phyloP scores from a whole-genome alignment of 1,139 yeast genomes.

The Debaryomyces subglobosus region DNA sequence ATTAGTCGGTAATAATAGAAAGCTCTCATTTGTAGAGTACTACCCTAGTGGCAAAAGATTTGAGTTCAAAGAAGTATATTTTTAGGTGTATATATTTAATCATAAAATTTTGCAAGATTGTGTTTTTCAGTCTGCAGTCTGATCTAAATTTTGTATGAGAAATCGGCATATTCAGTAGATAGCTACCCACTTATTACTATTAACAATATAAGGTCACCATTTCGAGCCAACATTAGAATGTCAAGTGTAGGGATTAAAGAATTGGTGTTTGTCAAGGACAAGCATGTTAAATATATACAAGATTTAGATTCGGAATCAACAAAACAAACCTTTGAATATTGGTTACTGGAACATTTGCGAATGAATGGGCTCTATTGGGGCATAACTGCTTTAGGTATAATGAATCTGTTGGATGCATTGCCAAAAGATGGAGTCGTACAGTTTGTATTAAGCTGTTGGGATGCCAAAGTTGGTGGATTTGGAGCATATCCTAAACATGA shows the following conservation, averaged over 20 bases:
- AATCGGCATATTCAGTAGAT: not conserved
- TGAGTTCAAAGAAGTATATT: slow-evolving; percentile 50
- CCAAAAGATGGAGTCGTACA: slow-evolving; percentile 61
- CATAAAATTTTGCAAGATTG: not conserved
- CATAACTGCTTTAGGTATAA: slow-evolving; percentile 67
- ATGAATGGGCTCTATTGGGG: slow-evolving; percentile 98
- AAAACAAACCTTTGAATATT: slow-evolving; percentile 63
- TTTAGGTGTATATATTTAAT: slow-evolving; percentile 41
- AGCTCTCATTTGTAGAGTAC: slow-evolving; percentile 71
- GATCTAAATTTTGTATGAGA: slow-evolving; percentile 2
- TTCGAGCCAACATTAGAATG: not conserved
- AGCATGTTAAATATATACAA: slow-evolving; percentile 40
- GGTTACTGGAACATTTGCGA: slow-evolving; percentile 88
- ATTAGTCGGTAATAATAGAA: slow-evolving; percentile 49
- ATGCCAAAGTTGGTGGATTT: slow-evolving; percentile 70
- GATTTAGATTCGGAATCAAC: slow-evolving; percentile 38
- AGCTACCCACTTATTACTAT: too few relatives aligned
- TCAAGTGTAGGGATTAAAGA: not conserved
- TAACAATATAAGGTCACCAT: not conserved
- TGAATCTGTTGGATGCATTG: slow-evolving; percentile 58
- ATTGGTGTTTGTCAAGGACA: slow-evolving; percentile 20
- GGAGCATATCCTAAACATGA: slow-evolving; percentile 91
- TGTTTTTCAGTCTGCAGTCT: slow-evolving; percentile 1
- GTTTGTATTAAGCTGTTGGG: slow-evolving; percentile 73
- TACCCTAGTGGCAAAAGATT: slow-evolving; percentile 58